These are phyloP conservation scores for Dactylellina cionopaga DNA, from an alignment of 2,329 filamentous ascomycete species.

Conservation along the genomic window DNA sequence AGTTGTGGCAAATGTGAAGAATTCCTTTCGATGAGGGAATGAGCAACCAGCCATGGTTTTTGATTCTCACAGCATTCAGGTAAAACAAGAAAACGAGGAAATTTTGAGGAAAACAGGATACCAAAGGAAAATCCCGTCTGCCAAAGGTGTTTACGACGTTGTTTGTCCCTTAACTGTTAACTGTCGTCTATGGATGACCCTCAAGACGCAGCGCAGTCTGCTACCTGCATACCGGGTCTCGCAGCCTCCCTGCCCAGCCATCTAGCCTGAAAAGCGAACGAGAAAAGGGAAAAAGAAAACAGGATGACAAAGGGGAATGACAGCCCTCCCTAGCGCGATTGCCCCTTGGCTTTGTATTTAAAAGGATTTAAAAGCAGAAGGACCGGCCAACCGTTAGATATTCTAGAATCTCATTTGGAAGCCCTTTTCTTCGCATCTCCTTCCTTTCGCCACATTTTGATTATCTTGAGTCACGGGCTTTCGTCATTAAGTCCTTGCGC, in stretches of 20 bases:
- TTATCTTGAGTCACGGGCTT: slow-evolving; percentile 34
- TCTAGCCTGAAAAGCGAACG: slow-evolving; percentile 47
- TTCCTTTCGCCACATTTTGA: slow-evolving; percentile 51
- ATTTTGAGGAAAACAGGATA: neutral
- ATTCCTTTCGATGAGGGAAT: slow-evolving; percentile 23
- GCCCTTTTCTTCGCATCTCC: slow-evolving; percentile 40
- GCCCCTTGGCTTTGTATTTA: slow-evolving; percentile 25
- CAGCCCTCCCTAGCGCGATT: slow-evolving; percentile 8
- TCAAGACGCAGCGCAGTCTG: slow-evolving; percentile 37
- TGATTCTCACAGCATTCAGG: neutral
- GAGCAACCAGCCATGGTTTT: neutral
- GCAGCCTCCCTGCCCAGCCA: slow-evolving; percentile 34
- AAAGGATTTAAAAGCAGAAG: slow-evolving; percentile 53
- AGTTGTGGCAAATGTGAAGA: slow-evolving; percentile 39
- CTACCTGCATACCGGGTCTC: slow-evolving; percentile 26
- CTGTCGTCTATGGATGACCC: slow-evolving; percentile 9
- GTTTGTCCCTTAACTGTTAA: slow-evolving; percentile 3
- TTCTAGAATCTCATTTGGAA: slow-evolving; percentile 53
- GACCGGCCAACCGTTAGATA: slow-evolving; percentile 46
- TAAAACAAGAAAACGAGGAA: slow-evolving; percentile 5
- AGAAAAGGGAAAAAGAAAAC: slow-evolving; percentile 40
- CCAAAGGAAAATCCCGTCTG: slow-evolving; percentile 4
- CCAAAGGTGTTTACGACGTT: slow-evolving; percentile 12
- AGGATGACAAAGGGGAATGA: slow-evolving; percentile 46
- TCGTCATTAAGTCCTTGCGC: slow-evolving; percentile 35